phyloP scores from a whole-genome alignment of 2,329 filamentous ascomycete genomes.

The Aspergillus transmontanensis region DNA sequence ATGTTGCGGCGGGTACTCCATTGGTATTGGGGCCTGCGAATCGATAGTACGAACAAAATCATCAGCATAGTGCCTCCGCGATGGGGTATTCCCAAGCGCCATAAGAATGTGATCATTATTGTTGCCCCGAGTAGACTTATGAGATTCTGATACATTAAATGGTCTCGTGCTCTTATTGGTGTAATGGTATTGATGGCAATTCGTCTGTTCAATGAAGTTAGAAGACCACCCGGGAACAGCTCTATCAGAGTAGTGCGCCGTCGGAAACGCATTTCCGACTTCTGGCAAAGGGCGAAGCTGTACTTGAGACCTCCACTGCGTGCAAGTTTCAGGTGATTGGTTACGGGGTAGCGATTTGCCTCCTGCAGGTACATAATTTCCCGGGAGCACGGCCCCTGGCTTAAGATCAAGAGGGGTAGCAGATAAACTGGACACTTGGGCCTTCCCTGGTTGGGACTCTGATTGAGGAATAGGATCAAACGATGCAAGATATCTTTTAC shows the following conservation, averaged over 20 bases:
- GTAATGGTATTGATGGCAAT: constrained; percentile 24
- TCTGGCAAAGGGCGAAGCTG: constrained; percentile 17
- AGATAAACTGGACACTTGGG: constrained; percentile 17
- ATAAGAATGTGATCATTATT: constrained; percentile 21
- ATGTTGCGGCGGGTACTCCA: constrained; percentile 23
- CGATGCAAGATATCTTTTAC: constrained; percentile 27
- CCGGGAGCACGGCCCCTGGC: constrained; percentile 22
- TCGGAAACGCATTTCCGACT: constrained; percentile 18
- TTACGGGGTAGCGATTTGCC: constrained; percentile 19
- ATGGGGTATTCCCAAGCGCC: constrained; percentile 21
- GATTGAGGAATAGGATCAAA: constrained; percentile 20
- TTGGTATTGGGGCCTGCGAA: constrained; percentile 25
- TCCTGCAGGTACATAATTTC: constrained; percentile 18
- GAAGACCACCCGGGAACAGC: constrained; percentile 17
- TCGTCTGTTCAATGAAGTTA: constrained; percentile 18
- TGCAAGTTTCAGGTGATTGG: constrained; percentile 11
- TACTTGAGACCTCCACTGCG: constrained; percentile 13
- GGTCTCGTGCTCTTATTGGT: constrained; percentile 13
- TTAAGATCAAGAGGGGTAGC: constrained; percentile 18
- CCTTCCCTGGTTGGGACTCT: constrained; percentile 22
- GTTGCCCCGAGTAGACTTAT: constrained; percentile 19
- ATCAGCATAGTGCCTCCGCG: constrained; percentile 37
- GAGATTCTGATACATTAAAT: constrained; percentile 14
- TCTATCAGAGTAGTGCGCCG: constrained; percentile 24
- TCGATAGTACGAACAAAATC: constrained; percentile 41